phyloP scores from a whole-genome alignment of 2,329 filamentous ascomycete genomes.

The Fusarium domesticum region DNA sequence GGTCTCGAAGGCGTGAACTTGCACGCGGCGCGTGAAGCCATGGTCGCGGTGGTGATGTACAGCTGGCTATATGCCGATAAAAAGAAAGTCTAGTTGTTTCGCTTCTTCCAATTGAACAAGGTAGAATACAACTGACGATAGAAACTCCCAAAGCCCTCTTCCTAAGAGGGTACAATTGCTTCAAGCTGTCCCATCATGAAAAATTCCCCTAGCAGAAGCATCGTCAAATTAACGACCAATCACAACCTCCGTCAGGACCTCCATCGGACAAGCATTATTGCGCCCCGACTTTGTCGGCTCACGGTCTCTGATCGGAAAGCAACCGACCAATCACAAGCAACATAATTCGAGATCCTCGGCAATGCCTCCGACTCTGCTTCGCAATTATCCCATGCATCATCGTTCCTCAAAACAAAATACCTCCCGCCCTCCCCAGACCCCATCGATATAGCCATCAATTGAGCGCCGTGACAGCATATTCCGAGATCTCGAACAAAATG shows the following conservation, averaged over 20 bases:
- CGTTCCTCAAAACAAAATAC: too few relatives aligned
- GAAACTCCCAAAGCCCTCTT: not conserved
- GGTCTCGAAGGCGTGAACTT: constrained; percentile 27
- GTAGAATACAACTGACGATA: not conserved
- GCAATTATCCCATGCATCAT: constrained; percentile 26
- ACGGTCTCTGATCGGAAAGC: constrained; percentile 27
- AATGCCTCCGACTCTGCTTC: constrained; percentile 36
- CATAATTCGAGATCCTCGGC: constrained; percentile 51
- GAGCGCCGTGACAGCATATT: constrained; percentile 22
- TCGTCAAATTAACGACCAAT: constrained; percentile 29
- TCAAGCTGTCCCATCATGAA: constrained; percentile 15
- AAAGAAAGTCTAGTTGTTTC: too few relatives aligned
- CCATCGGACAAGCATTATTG: constrained; percentile 28
- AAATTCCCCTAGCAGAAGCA: constrained; percentile 30
- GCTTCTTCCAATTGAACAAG: too few relatives aligned
- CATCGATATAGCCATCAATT: constrained; percentile 29
- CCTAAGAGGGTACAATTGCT: constrained; percentile 12
- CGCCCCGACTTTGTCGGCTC: constrained; percentile 24
- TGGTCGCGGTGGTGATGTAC: constrained; percentile 8
- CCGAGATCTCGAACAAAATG: constrained; percentile 40
- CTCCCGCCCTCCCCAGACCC: constrained; percentile 5
- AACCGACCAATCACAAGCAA: constrained; percentile 43
- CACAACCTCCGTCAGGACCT: constrained; percentile 9
- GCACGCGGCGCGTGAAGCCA: constrained; percentile 28
- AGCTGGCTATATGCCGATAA: not conserved